Percentiles rank a stretch among this genome's conserved stretches.
These are phyloP conservation scores for Immersiella caudata DNA, from an alignment of 495 filamentous ascomycete genomes.

Conservation along the genomic window DNA sequence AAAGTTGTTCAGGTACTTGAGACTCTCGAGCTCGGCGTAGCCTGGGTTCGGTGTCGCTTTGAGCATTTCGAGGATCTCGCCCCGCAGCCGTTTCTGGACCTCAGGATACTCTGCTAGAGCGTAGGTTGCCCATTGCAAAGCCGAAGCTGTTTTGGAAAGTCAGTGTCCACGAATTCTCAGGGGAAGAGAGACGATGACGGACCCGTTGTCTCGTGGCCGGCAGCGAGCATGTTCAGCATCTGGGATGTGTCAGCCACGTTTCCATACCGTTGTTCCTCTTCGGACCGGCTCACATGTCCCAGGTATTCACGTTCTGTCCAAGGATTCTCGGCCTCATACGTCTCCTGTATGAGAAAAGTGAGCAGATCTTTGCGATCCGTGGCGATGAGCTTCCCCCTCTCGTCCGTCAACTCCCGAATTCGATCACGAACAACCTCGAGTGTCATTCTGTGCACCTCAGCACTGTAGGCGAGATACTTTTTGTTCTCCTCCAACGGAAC, in stretches of 20 bases:
- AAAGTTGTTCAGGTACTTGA: conserved; percentile 2
- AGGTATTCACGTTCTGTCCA: conserved; percentile 4
- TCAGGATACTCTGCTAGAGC: background rate
- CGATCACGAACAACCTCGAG: conserved; percentile 57
- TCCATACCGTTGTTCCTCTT: background rate
- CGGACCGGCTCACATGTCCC: background rate
- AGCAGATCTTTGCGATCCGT: background rate
- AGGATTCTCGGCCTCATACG: background rate
- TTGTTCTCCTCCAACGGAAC: conserved; percentile 33
- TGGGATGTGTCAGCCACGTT: background rate
- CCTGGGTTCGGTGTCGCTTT: background rate
- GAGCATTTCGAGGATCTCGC: conserved; percentile 3
- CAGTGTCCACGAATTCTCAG: no score
- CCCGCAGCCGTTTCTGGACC: background rate
- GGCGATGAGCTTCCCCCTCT: background rate
- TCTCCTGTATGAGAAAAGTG: background rate
- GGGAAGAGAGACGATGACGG: no score
- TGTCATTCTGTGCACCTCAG: conserved; percentile 29
- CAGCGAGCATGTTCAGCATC: conserved; percentile 9
- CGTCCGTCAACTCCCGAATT: background rate
- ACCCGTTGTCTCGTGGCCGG: conserved; percentile 9
- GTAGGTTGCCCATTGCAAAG: conserved; percentile 1
- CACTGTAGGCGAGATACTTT: conserved; percentile 24
- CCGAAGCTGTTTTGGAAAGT: no score
- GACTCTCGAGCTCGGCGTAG: background rate